These are phyloP conservation scores for Nannizzia gypsea DNA, from an alignment of 2,329 filamentous ascomycete genomes.

Conservation along the genomic window DNA sequence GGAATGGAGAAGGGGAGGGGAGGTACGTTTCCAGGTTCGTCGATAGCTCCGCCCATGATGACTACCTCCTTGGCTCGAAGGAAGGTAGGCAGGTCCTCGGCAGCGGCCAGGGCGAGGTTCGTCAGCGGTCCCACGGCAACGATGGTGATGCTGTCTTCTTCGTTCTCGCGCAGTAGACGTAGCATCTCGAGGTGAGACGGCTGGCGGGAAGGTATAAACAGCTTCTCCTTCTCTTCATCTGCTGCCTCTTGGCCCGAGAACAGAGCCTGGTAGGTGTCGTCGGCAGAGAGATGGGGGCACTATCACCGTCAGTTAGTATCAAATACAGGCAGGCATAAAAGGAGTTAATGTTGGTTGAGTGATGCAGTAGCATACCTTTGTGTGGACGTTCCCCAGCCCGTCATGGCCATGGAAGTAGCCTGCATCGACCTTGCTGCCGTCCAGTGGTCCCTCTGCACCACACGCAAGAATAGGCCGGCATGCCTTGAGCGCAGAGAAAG, in stretches of 20 bases:
- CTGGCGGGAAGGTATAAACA: constrained; percentile 61
- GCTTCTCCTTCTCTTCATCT: constrained; percentile 30
- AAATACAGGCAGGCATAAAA: too few relatives aligned
- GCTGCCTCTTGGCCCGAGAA: constrained; percentile 46
- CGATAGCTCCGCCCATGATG: constrained; percentile 85
- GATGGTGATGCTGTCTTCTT: constrained; percentile 74
- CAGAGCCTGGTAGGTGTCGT: constrained; percentile 60
- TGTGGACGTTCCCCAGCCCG: constrained; percentile 64
- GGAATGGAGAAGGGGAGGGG: constrained; percentile 19
- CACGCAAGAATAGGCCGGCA: constrained; percentile 76
- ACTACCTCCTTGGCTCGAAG: constrained; percentile 80
- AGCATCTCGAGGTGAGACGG: constrained; percentile 79
- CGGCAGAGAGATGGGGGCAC: constrained; percentile 62
- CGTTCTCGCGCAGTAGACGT: constrained; percentile 69
- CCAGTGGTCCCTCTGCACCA: constrained; percentile 73
- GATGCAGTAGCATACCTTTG: constrained; percentile 30
- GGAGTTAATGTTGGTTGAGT: too few relatives aligned
- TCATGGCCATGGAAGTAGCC: constrained; percentile 80
- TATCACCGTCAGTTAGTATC: constrained; percentile 20
- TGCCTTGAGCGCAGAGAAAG: constrained; percentile 60
- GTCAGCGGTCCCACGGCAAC: constrained; percentile 83
- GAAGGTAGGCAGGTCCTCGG: constrained; percentile 80
- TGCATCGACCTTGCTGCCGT: constrained; percentile 66
- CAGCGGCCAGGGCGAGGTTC: constrained; percentile 81
- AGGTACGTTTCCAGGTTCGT: constrained; percentile 62